phyloP scores from a whole-genome alignment of 73 alveolate species.

The Paramecium biaurelia region DNA sequence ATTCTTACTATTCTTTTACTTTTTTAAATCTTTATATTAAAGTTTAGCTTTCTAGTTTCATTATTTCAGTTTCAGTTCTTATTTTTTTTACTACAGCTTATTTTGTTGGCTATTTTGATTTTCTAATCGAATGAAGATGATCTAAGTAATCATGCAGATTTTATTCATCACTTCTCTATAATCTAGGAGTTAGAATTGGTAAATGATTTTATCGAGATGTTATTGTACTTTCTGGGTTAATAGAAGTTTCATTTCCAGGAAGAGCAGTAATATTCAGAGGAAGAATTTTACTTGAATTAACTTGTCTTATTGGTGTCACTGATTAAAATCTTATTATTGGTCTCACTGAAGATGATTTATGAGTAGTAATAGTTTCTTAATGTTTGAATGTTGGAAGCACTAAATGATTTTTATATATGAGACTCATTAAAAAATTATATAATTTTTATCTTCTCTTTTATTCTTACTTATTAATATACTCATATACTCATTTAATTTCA shows the following conservation, averaged over 20 bases:
- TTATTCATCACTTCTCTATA: conserved; percentile 23
- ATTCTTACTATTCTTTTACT: not conserved
- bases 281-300: not conserved
- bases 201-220: not conserved
- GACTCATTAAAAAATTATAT: conserved; percentile 2
- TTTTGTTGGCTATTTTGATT: not conserved
- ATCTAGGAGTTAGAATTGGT: not conserved
- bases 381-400: conserved; percentile 14
- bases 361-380: not conserved
- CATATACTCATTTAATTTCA: not conserved
- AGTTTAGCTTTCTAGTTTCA: not conserved
- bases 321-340: not conserved
- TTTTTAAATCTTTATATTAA: not conserved
- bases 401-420: not conserved
- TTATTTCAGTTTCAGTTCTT: not conserved
- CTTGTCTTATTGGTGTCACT: not conserved
- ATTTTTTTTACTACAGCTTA: not conserved
- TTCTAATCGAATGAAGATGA: not conserved
- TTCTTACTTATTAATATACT: not conserved
- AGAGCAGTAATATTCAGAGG: not conserved
- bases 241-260: not conserved
- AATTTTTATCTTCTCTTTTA: not conserved
- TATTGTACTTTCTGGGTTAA: not conserved
- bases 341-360: not conserved
- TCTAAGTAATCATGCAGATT: conserved; percentile 13